phyloP scores from a whole-genome alignment of 495 filamentous ascomycete genomes.

The Aspergillus cavernicola region DNA sequence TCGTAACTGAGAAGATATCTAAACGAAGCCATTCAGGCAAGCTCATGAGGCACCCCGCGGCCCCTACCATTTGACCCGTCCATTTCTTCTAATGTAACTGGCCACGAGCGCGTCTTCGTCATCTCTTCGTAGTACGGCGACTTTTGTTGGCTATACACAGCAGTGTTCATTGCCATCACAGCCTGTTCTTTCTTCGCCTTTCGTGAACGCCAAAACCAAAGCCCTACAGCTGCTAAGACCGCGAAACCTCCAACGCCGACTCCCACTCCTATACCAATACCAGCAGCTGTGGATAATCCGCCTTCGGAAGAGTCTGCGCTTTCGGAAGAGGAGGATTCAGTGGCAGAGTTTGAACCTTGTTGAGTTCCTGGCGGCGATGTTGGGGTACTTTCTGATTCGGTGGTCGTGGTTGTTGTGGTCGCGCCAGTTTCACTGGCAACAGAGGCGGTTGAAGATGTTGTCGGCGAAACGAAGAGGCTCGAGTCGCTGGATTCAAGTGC shows the following conservation, averaged over 20 bases:
- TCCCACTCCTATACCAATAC: not conserved
- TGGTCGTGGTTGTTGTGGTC: not conserved
- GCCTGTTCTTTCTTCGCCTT: not conserved
- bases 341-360: not conserved
- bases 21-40: too few species aligned
- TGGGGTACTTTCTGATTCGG: not conserved
- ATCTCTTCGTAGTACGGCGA: not conserved
- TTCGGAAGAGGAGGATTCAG: not conserved
- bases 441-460: not conserved
- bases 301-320: not conserved
- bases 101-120: not conserved
- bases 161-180: not conserved
- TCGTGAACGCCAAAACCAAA: not conserved
- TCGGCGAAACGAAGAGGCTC: conserved; percentile 7
- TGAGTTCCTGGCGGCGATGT: not conserved
- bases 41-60: too few species aligned
- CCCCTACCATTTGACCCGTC: not conserved
- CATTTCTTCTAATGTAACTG: not conserved
- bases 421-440: not conserved
- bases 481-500: conserved; percentile 4
- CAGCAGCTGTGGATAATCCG: not conserved
- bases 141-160: not conserved
- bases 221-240: not conserved
- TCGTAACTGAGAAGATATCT: too few species aligned
- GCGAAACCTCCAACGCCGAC: not conserved